Conservation (phyloP, 2,329 filamentous ascomycete genomes). For the Clarireedia paspali region DNA sequence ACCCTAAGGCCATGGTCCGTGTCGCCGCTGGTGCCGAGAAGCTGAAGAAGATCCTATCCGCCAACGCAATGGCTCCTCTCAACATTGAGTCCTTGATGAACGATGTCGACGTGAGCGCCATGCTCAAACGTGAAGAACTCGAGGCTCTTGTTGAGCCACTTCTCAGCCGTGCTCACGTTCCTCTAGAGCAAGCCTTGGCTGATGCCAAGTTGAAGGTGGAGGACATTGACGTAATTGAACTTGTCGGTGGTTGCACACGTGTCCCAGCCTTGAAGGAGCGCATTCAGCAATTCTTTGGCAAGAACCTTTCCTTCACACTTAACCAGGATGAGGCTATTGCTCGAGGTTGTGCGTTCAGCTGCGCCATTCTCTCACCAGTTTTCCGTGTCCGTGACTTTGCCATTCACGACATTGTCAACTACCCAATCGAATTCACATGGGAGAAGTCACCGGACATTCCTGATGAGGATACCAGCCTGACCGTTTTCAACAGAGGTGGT, state of each 20-base stretch:
- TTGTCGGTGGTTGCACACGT: constrained; percentile 91
- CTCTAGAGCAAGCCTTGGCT: constrained; percentile 86
- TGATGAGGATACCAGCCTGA: constrained; percentile 94
- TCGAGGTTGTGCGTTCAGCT: constrained; percentile 93
- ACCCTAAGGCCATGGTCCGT: constrained; percentile 83
- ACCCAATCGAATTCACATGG: constrained; percentile 98
- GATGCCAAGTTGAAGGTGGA: constrained; percentile 86
- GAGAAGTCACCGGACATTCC: constrained; percentile 98
- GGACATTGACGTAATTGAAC: constrained; percentile 88
- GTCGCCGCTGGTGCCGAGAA: constrained; percentile 88
- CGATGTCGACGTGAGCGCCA: constrained; percentile 80
- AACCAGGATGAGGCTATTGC: constrained; percentile 98
- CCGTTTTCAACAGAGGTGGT: constrained; percentile 96
- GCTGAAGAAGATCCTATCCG: constrained; percentile 96
- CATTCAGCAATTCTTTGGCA: constrained; percentile 87
- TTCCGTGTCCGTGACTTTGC: constrained; percentile 98
- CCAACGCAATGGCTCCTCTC: constrained; percentile 84
- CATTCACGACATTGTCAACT: constrained; percentile 94
- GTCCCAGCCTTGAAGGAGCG: constrained; percentile 86
- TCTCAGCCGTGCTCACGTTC: constrained; percentile 61
- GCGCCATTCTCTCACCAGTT: constrained; percentile 91
- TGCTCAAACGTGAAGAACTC: constrained; percentile 90
- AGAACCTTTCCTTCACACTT: constrained; percentile 86
- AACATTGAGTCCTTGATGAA: constrained; percentile 99
- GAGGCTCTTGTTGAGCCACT: constrained; percentile 85